Conservation (phyloP, 306 rosid species). For the Pyrus bretschneideri region DNA sequence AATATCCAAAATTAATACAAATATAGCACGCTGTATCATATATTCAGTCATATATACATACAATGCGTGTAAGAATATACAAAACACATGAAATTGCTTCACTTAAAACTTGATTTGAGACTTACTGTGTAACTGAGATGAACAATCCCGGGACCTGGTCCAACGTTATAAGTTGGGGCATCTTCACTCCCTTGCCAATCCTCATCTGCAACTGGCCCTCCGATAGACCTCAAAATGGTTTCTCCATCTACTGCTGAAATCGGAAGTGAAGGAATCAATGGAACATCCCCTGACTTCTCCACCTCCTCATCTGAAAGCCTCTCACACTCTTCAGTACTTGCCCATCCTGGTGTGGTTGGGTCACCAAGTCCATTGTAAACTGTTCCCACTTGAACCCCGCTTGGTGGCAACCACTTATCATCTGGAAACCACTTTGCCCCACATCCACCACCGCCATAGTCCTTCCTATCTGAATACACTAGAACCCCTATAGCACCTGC, state of each 20-base stretch:
- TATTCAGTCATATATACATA: neutral
- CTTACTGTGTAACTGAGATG: slow-evolving; percentile 49
- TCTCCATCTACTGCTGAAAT: slow-evolving; percentile 56
- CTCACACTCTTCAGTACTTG: slow-evolving; percentile 47
- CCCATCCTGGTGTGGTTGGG: slow-evolving; percentile 77
- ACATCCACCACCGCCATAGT: slow-evolving; percentile 50
- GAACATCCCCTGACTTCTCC: slow-evolving; percentile 40
- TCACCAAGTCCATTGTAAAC: slow-evolving; percentile 47
- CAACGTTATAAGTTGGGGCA: slow-evolving; percentile 45
- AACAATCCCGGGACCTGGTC: slow-evolving; percentile 72
- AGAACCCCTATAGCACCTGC: slow-evolving; percentile 59
- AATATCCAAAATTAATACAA: neutral
- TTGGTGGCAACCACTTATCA: slow-evolving; percentile 65
- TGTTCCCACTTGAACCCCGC: slow-evolving; percentile 68
- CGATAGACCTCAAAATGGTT: slow-evolving; percentile 40
- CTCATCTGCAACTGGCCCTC: slow-evolving; percentile 47
- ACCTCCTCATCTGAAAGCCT: slow-evolving; percentile 43
- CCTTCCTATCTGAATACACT: slow-evolving; percentile 57
- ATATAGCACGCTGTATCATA: neutral
- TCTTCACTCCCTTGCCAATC: slow-evolving; percentile 72
- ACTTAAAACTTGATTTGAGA: neutral
- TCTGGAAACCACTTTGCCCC: slow-evolving; percentile 49
- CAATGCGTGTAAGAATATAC: neutral
- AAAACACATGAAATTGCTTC: neutral
- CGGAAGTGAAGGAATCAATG: slow-evolving; percentile 70